Evolutionary conservation across 192 early-diverging fungal species (phyloP).

Genomic region (Coemansia sp.): DNA sequence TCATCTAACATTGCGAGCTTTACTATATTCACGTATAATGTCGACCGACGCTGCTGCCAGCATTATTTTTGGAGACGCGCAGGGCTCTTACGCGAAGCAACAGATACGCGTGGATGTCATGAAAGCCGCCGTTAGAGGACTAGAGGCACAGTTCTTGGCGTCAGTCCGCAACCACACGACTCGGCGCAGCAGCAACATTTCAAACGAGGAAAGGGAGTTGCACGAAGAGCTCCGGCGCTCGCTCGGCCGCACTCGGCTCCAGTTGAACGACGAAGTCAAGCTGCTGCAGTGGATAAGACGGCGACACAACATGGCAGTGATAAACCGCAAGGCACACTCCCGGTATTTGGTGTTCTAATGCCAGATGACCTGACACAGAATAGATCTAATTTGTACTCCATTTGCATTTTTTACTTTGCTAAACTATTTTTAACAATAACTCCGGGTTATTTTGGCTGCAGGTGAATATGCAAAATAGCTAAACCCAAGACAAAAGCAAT

Average conservation of each 20-base stretch:
- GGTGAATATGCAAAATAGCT: too few species aligned
- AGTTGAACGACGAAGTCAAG: constrained; percentile 45
- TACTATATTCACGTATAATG: too few species aligned
- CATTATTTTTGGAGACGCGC: constrained; percentile 42
- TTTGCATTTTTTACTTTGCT: constrained; percentile 4
- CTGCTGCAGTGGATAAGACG: constrained; percentile 46
- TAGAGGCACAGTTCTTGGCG: constrained; percentile 33
- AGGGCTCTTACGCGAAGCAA: constrained; percentile 38
- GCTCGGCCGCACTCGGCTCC: constrained; percentile 28
- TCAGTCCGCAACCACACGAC: constrained; percentile 43
- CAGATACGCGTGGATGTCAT: constrained; percentile 21
- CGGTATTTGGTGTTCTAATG: constrained; percentile 26
- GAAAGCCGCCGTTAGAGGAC: constrained; percentile 7
- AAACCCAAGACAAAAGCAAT: too few species aligned
- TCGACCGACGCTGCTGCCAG: constrained; percentile 37
- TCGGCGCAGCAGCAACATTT: constrained; percentile 27
- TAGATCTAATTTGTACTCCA: background rate
- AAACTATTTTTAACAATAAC: too few species aligned
- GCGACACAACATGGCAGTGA: constrained; percentile 41
- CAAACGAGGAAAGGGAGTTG: constrained; percentile 18
- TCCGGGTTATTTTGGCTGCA: too few species aligned
- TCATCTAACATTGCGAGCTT: too few species aligned
- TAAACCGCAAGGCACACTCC: constrained; percentile 26
- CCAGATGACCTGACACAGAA: background rate
- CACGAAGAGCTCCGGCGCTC: constrained; percentile 31